A percentile compares a stretch with the other conserved stretches of the same genome.
These are phyloP conservation scores for Bruguiera gymnorhiza DNA, from an alignment of 345 rosid genomes.

Conservation along the genomic window DNA sequence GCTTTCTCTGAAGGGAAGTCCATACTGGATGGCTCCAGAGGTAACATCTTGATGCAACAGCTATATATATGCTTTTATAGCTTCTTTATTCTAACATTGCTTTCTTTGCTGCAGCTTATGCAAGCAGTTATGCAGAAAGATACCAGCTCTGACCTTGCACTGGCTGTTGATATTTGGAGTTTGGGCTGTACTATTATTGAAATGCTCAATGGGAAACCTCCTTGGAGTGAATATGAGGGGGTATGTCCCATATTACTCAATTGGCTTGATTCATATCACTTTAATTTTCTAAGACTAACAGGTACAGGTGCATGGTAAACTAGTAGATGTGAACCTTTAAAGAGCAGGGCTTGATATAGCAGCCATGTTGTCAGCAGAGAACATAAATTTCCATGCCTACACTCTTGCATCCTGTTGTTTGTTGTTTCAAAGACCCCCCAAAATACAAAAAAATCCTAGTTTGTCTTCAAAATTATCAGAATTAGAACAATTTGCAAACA, in stretches of 20 bases:
- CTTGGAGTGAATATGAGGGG: constrained; percentile 97
- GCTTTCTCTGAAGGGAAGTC: constrained; percentile 93
- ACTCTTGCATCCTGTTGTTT: no score
- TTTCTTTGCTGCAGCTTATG: constrained; percentile 58
- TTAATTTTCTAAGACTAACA: not conserved
- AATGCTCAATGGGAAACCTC: constrained; percentile 96
- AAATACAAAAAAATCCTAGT: no score
- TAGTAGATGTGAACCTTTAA: no score
- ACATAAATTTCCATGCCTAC: no score
- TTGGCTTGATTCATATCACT: not conserved
- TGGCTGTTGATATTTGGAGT: constrained; percentile 98
- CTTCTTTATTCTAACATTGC: constrained; percentile 17
- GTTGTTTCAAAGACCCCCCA: no score
- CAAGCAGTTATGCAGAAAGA: constrained; percentile 87
- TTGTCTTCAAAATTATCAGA: no score
- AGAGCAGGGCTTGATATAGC: no score
- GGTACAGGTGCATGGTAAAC: not conserved
- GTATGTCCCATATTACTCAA: constrained; percentile 41
- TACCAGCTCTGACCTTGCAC: constrained; percentile 67
- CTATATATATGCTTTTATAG: constrained; percentile 1
- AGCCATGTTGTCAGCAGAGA: no score
- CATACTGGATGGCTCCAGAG: constrained; percentile 99
- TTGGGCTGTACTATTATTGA: constrained; percentile 95
- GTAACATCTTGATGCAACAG: constrained; percentile 33
- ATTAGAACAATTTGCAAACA: no score